Base-by-base conservation (phyloP, 441 rosid species). In the Brassica balearica region DNA sequence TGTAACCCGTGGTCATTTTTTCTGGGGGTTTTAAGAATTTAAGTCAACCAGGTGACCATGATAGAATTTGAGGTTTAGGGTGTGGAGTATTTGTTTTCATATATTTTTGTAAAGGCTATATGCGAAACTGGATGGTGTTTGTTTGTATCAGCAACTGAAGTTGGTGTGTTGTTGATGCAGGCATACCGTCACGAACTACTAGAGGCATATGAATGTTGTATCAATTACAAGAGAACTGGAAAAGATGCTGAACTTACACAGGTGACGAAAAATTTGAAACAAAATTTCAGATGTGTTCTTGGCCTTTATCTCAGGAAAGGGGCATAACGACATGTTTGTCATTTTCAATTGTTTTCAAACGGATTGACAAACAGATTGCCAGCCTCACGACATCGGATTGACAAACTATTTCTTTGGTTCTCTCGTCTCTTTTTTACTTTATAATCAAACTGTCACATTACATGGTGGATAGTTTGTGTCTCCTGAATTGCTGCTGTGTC, bases 231-330 rank as follows among this genome's bases (percentile, higher is more conserved):
- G 82, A 90, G 86, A 87, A 97, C 97, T 34, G 92, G 93, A 63
- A 93, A 91, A 85, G 99, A 97, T 85, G 96, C 97, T 64, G 99
- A 95, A 86, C 99, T 95, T 81, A 93, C 97, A 65, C 97, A 95
- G 99, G 99, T 95, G 53, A 56, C 43, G 8, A 4, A 59, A 80
- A 65, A 10, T 29, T 43, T 11, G 4, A 43, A 51, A 65, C 14
- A 70, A 71, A 71, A 10, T 23, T 64, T 71, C 68, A 56, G 58
- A 10, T 55, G 46, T 34, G 38, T 51, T 68, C 70, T 75, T 65
- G 62, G 38, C 64, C 5, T 51, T 75, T 60, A 59, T 71, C 70
- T 48, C 55, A 10, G 25, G 27, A 51, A 67, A 34, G 66, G 58
- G 55, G 32, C 8, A 53, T 38, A 34, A 73, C 77, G 65, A 82